These are phyloP conservation scores for Collybiopsis luxurians DNA, from an alignment of 768 basidiomycete species.

Conservation along the genomic window DNA sequence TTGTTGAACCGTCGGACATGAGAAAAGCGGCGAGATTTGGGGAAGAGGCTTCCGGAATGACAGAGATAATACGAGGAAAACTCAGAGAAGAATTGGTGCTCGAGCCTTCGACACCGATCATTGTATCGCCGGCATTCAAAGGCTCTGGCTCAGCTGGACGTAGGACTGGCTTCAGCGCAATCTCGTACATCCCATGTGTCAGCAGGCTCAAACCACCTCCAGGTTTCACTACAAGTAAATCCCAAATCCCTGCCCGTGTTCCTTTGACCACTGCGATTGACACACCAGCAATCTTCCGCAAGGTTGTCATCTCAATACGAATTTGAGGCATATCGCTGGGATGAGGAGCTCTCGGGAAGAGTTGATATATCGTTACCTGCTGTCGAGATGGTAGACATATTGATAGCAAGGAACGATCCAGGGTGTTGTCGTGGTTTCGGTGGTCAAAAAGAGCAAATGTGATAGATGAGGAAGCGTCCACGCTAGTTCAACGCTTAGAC, in stretches of 20 bases:
- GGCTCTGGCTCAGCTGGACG: neutral
- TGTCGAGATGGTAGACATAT: constrained; percentile 50
- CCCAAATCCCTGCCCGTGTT: constrained; percentile 61
- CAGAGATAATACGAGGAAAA: neutral
- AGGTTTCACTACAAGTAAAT: constrained; percentile 66
- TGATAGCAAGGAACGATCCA: constrained; percentile 50
- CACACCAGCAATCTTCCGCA: constrained; percentile 39
- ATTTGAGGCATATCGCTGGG: constrained; percentile 20
- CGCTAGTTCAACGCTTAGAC: constrained; percentile 23
- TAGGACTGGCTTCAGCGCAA: constrained; percentile 17
- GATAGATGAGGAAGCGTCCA: constrained; percentile 43
- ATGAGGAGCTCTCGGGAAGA: constrained; percentile 34
- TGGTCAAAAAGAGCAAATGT: constrained; percentile 61
- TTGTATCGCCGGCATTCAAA: neutral
- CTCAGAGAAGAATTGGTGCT: too few species aligned
- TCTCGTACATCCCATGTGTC: constrained; percentile 55
- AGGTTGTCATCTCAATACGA: constrained; percentile 36
- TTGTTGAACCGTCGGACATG: constrained; percentile 48
- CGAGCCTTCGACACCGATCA: neutral
- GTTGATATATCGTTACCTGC: constrained; percentile 42
- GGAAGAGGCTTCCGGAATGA: neutral
- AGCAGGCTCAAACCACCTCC: constrained; percentile 52
- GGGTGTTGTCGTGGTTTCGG: constrained; percentile 53
- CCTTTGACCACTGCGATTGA: constrained; percentile 58
- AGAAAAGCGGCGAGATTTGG: constrained; percentile 30